A percentile compares a stretch with the other conserved stretches of the same genome.
Conservation (phyloP, 176 grass and related monocot genomes). For the Alloteropsis semialata region DNA sequence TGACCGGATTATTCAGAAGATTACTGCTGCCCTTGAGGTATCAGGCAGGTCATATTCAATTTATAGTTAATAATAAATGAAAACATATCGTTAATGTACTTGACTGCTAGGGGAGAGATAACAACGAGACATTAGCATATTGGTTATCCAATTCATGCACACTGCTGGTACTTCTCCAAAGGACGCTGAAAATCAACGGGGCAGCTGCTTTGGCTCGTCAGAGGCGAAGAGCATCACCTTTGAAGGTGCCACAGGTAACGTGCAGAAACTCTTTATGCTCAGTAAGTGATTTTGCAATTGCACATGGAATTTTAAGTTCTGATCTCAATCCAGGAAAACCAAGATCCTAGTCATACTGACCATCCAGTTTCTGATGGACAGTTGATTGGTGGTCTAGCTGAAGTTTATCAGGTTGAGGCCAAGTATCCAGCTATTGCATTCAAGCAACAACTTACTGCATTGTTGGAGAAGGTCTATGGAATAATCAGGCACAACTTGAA, state of each 20-base stretch:
- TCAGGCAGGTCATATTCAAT: not conserved
- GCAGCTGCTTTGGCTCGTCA: slow-evolving; percentile 47
- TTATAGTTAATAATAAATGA: not conserved
- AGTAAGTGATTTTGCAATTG: not conserved
- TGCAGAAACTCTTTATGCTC: not conserved
- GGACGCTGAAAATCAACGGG: slow-evolving; percentile 50
- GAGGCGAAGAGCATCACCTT: slow-evolving; percentile 42
- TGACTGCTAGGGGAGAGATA: slow-evolving; percentile 38
- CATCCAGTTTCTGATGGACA: slow-evolving; percentile 36
- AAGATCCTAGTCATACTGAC: slow-evolving; percentile 29
- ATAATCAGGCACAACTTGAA: slow-evolving; percentile 67
- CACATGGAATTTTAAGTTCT: not conserved
- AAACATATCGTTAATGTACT: not conserved
- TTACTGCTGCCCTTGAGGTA: slow-evolving; percentile 50
- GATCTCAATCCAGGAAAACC: slow-evolving; percentile 35
- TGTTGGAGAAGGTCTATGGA: slow-evolving; percentile 77
- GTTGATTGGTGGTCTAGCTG: slow-evolving; percentile 35
- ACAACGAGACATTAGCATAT: slow-evolving; percentile 54
- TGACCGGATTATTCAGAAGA: slow-evolving; percentile 59
- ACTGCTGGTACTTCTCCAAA: slow-evolving; percentile 57
- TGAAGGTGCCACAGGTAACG: slow-evolving; percentile 38
- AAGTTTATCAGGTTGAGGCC: slow-evolving; percentile 62
- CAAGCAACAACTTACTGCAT: slow-evolving; percentile 67
- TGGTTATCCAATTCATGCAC: slow-evolving; percentile 75
- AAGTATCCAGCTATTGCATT: slow-evolving; percentile 73